These are phyloP conservation scores for Zoysia japonica DNA, from an alignment of 176 grass and related monocot genomes.

Conservation along the genomic window DNA sequence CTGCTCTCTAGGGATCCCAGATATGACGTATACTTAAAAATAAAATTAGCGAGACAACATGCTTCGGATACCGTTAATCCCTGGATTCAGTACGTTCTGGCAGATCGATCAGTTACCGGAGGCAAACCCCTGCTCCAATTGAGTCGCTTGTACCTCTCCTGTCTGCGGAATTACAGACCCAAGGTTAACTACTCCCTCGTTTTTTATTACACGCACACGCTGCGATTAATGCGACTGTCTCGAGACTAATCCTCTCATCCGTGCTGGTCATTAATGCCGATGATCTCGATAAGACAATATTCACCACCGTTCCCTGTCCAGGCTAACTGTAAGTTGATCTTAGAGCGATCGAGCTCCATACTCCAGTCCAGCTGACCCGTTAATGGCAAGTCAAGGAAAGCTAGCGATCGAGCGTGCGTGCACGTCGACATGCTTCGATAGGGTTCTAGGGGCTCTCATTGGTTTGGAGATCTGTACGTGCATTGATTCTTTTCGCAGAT, in stretches of 20 bases:
- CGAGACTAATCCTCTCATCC: neutral
- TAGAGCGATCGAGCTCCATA: no score
- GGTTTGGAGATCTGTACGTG: no score
- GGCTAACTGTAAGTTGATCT: conserved; percentile 20
- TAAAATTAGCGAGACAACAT: conserved; percentile 1
- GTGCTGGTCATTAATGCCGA: conserved; percentile 40
- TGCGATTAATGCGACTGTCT: no score
- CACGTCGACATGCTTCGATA: conserved; percentile 27
- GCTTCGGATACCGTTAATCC: conserved; percentile 53
- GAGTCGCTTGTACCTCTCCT: conserved; percentile 4
- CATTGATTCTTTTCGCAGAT: no score
- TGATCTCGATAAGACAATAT: neutral
- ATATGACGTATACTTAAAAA: neutral
- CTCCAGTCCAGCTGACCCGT: neutral
- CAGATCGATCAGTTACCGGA: conserved; percentile 4
- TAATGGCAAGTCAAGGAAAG: conserved; percentile 18
- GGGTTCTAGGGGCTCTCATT: neutral
- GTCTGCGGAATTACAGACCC: conserved; percentile 6
- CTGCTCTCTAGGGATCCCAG: neutral
- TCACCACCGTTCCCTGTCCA: no score
- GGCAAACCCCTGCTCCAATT: conserved; percentile 38
- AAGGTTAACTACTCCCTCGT: neutral
- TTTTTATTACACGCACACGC: no score
- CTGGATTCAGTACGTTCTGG: conserved; percentile 3
- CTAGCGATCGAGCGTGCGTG: conserved; percentile 30